Base-by-base conservation (phyloP, 108 stramenopile genomes). In the Aurantiochytrium sp. region DNA sequence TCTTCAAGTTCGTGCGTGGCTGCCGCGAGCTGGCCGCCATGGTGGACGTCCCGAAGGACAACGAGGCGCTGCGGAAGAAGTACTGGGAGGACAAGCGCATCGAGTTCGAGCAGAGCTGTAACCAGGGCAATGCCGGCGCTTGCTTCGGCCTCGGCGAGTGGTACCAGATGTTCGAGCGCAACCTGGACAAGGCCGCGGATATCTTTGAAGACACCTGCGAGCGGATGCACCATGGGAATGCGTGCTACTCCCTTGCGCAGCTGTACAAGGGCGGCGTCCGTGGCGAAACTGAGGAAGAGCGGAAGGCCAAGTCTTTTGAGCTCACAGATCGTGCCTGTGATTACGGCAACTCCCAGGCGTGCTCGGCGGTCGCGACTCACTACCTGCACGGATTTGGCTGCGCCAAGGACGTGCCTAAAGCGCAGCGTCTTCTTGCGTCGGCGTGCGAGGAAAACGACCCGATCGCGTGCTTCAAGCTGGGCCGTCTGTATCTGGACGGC, bases 321-420 rank as follows among this genome's bases (percentile, higher is more conserved):
- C 73, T 81, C 42, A 48, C 39, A 41, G 73, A 81, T 27, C 21
- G 30, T 5, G 73, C 73, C 21, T 81, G 73, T 42, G 45, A 48
- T 6, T n/a, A 41, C 45, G 45, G 45, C 32, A 81, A 81, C 30
- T 81, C 45, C 21, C 42, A 81, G 24, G 73, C 73, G 45, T 81
- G 73, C 24, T 22, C 42, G 19, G n/a, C 45, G 19, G 24, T 81
- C 45, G 73, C 42, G 8, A 48, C 6, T 24, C 30, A 48, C 73
- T 48, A 81, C 17, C 73, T 81, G 6, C 39, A 81, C 27, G 73
- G 73, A n/a, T 81, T 81, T 81, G 73, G 73, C 10, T 81, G 73
- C 4, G 45, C 2, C 42, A 81, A 81, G 3, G 73, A 81, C 45
- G 73, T 81, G 39, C 24, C 73, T 24, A 48, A 41, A 12, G 73